Base-by-base conservation (phyloP, 305 asterid species). In the Fraxinus dipetala region DNA sequence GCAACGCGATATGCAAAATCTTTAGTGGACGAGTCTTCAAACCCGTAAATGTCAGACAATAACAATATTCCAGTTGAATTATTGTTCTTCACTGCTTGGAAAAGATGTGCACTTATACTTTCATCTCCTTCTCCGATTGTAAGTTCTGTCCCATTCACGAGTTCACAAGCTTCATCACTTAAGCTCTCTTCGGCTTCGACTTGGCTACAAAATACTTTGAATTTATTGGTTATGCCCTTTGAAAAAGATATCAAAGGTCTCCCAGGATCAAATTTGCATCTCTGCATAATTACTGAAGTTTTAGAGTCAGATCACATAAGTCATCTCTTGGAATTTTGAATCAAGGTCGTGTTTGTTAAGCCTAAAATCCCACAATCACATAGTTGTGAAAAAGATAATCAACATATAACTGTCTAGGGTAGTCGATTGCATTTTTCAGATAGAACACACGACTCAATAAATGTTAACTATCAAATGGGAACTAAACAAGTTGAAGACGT, bases 1-100 rank as follows among this genome's bases (percentile, higher is more conserved):
- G 98, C 97, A 63, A 93, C 84, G 10, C 97, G 94, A 79, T 93
- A 93, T 20, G 97, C 97, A 18, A 93, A 94, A 85, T 94, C 97
- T 79, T 88, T 88, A 75, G 94, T 94, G 86, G 93, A 85, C 1
- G 96, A 91, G 81, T 93, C 95, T 78, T 91, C 92, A 81, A 89
- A 92, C 38, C 98, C 97, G 51, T 91, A 91, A 51, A 92, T 83
- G 78, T 94, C 98, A 24, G 98, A 93, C 85, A 93, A 85, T 82
- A 94, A 92, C 86, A 94, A 80, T 79, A 93, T 90, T 74, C 98
- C 97, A 28, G 91, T 91, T 79, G 84, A 90, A 81, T 94, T 94
- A 83, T 94, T 94, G 89, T 94, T 94, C 90, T 93, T 94, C 81
- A 94, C 94, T 8, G 97, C 95, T 65, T 79, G 85, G 83, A 86